A percentile compares a stretch with the other conserved stretches of the same genome.
phyloP scores from a whole-genome alignment of 2,329 filamentous ascomycete species.

The Ophiostoma angusticollis region DNA sequence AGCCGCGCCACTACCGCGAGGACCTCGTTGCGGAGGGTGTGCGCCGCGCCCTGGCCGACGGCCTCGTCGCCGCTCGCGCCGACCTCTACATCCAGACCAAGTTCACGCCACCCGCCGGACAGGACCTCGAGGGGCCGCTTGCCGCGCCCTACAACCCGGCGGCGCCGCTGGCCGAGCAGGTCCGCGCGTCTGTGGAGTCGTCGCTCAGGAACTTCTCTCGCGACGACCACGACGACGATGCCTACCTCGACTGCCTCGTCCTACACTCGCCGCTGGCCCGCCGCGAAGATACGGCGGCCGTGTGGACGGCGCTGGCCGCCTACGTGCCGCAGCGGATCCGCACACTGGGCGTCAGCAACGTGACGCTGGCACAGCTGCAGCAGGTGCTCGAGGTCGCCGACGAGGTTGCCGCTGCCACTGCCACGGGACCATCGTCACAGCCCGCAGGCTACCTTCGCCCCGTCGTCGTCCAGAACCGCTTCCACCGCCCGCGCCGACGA shows the following conservation, averaged over 20 bases:
- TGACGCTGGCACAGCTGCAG: conserved; percentile 43
- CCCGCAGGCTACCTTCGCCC: conserved; percentile 23
- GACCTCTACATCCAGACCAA: conserved; percentile 74
- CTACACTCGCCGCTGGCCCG: conserved; percentile 47
- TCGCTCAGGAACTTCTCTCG: conserved; percentile 50
- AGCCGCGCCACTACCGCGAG: conserved; percentile 69
- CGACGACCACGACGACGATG: conserved; percentile 8
- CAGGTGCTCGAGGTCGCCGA: conserved; percentile 28
- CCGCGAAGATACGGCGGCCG: conserved; percentile 40
- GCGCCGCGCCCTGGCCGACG: conserved; percentile 44
- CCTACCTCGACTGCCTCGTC: conserved; percentile 61
- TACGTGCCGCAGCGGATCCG: conserved; percentile 54
- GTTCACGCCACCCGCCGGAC: conserved; percentile 53
- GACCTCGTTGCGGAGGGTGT: conserved; percentile 56
- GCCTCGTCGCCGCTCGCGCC: conserved; percentile 34
- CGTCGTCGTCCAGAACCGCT: conserved; percentile 63
- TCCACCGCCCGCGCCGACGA: conserved; percentile 44
- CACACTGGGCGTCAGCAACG: conserved; percentile 64
- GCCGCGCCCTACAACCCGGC: conserved; percentile 51
- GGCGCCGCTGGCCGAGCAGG: conserved; percentile 48
- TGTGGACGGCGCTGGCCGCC: conserved; percentile 52
- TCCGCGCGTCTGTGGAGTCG: conserved; percentile 51
- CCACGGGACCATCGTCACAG: too few species aligned
- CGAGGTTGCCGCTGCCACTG: background rate
- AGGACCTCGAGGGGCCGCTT: conserved; percentile 33